Percentiles rank a stretch among this genome's conserved stretches.
Conservation (phyloP, 1,139 yeast species). For the Pichia cactophila region DNA sequence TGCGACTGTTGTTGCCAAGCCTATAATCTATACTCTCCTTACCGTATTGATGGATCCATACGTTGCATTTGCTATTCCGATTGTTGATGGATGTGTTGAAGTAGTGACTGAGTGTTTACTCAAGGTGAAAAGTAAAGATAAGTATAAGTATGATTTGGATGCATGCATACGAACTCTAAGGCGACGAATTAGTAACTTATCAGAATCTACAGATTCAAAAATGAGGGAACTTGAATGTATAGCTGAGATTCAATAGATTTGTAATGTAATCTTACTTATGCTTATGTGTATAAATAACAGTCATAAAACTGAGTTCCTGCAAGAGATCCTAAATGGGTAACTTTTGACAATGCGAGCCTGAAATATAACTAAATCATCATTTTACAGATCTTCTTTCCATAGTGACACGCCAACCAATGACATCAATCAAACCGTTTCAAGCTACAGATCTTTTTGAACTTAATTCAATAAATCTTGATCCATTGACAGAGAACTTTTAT, state of each 20-base stretch:
- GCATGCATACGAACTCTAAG: slow-evolving; percentile 10
- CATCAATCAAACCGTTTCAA: slow-evolving; percentile 76
- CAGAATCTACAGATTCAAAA: neutral
- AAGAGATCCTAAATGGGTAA: too few species aligned
- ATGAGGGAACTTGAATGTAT: neutral
- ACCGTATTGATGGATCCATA: slow-evolving; percentile 24
- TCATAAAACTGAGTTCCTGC: too few species aligned
- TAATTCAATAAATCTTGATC: slow-evolving; percentile 75
- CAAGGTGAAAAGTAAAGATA: neutral
- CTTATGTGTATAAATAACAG: too few species aligned
- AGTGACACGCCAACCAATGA: slow-evolving; percentile 38
- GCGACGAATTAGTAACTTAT: slow-evolving; percentile 5
- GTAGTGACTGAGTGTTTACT: slow-evolving; percentile 3
- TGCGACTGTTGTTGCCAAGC: slow-evolving; percentile 16
- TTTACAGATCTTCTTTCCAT: too few species aligned
- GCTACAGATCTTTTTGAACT: slow-evolving; percentile 72
- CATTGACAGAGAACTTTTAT: slow-evolving; percentile 85
- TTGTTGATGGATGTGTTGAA: neutral
- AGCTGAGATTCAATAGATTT: neutral
- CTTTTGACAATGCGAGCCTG: too few species aligned
- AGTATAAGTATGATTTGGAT: slow-evolving; percentile 9
- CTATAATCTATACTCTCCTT: slow-evolving; percentile 18
- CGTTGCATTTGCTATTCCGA: slow-evolving; percentile 13
- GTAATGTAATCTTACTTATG: too few species aligned
- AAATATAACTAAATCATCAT: too few species aligned